phyloP scores from a whole-genome alignment of 192 early-diverging fungal species.

The Entrophospora sp. region DNA sequence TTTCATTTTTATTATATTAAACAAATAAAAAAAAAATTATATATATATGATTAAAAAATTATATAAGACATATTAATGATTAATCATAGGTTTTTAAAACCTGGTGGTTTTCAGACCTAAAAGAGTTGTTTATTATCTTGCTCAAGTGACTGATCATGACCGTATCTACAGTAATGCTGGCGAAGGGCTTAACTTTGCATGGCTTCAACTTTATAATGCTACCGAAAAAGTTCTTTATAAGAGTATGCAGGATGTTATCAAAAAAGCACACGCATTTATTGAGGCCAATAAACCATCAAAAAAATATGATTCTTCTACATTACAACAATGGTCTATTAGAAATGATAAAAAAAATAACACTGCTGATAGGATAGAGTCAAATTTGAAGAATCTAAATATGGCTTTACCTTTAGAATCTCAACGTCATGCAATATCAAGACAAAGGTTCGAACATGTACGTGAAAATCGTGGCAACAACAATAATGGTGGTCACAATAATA shows the following conservation, averaged over 20 bases:
- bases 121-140: conserved; percentile 70
- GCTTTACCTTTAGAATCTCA: conserved; percentile 37
- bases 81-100: conserved; percentile 38
- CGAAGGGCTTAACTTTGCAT: conserved; percentile 60
- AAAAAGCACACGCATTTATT: conserved; percentile 53
- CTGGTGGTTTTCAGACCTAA: too few species aligned
- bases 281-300: conserved; percentile 38
- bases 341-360: conserved; percentile 28
- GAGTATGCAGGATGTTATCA: conserved; percentile 76
- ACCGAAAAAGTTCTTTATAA: conserved; percentile 58
- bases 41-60: too few species aligned
- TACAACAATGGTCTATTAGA: conserved; percentile 31
- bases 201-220: conserved; percentile 58
- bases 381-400: conserved; percentile 39
- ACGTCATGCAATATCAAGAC: conserved; percentile 30
- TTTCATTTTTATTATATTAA: not conserved
- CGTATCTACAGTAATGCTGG: conserved; percentile 51
- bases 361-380: conserved; percentile 31
- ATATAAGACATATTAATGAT: not conserved
- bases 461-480: conserved; percentile 15
- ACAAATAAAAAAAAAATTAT: not conserved
- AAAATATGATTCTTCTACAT: conserved; percentile 26
- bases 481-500: too few species aligned
- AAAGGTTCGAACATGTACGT: conserved; percentile 16
- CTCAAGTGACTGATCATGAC: conserved; percentile 49